These are phyloP conservation scores for Lachancea nothofagi DNA, from an alignment of 805 yeast genomes.

Conservation along the genomic window DNA sequence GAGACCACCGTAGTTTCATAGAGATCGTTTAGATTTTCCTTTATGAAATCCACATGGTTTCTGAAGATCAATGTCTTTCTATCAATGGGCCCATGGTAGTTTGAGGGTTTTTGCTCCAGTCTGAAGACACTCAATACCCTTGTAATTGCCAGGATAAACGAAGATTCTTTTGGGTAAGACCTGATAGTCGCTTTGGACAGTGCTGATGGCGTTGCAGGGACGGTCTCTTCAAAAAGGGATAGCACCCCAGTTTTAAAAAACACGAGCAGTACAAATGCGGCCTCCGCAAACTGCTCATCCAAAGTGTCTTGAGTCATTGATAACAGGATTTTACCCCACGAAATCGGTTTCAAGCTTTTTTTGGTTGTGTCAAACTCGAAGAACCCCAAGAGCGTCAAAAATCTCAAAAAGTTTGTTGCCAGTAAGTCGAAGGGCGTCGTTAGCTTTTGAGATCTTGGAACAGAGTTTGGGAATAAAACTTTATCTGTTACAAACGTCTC, in stretches of 20 bases:
- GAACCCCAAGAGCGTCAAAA: slow-evolving; percentile 47
- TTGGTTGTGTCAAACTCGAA: slow-evolving; percentile 36
- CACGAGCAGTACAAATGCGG: slow-evolving; percentile 43
- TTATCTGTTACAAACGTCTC: slow-evolving; percentile 29
- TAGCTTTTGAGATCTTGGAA: slow-evolving; percentile 31
- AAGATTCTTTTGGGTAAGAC: slow-evolving; percentile 37
- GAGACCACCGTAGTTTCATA: slow-evolving; percentile 48
- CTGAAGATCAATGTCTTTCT: slow-evolving; percentile 61
- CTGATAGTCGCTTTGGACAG: slow-evolving; percentile 36
- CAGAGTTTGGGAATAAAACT: slow-evolving; percentile 31
- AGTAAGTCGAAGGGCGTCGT: slow-evolving; percentile 47
- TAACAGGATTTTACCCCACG: slow-evolving; percentile 48
- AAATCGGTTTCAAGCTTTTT: slow-evolving; percentile 36
- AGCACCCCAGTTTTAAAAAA: slow-evolving; percentile 42
- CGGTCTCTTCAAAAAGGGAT: slow-evolving; percentile 32
- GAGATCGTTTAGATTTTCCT: slow-evolving; percentile 46
- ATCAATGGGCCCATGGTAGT: slow-evolving; percentile 66
- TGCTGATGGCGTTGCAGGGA: slow-evolving; percentile 28
- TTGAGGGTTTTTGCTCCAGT: slow-evolving; percentile 45
- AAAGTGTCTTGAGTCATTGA: slow-evolving; percentile 30
- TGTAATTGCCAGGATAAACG: slow-evolving; percentile 39
- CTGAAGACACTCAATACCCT: slow-evolving; percentile 45
- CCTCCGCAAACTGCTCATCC: slow-evolving; percentile 32
- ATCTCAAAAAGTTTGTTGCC: slow-evolving; percentile 50
- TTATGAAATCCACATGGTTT: slow-evolving; percentile 53